Evolutionary conservation across 169 alveolate species (phyloP).

Genomic region (Theileria equi): DNA sequence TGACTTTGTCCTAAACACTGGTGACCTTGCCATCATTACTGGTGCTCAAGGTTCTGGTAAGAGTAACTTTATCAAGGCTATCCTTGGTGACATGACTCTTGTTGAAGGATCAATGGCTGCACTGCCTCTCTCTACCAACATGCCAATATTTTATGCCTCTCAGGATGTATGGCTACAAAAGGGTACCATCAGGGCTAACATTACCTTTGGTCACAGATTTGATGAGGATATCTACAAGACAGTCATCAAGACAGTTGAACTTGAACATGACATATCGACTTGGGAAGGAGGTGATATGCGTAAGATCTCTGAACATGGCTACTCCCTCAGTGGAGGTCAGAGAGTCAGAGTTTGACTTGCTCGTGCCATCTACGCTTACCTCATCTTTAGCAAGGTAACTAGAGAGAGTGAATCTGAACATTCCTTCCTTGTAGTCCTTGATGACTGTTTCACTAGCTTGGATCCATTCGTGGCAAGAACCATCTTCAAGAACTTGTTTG

Average conservation of each 20-base stretch:
- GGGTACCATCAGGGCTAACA: slow-evolving; percentile 49
- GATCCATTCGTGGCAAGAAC: slow-evolving; percentile 65
- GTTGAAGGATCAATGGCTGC: slow-evolving; percentile 63
- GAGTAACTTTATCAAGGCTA: slow-evolving; percentile 50
- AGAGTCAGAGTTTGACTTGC: slow-evolving; percentile 90
- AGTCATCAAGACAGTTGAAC: slow-evolving; percentile 36
- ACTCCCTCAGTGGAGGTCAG: slow-evolving; percentile 89
- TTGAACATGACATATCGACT: slow-evolving; percentile 30
- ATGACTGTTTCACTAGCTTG: slow-evolving; percentile 64
- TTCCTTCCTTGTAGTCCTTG: slow-evolving; percentile 64
- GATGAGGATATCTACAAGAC: slow-evolving; percentile 30
- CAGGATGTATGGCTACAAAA: slow-evolving; percentile 57
- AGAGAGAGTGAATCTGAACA: slow-evolving; percentile 11
- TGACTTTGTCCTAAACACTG: slow-evolving; percentile 34
- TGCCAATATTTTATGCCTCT: slow-evolving; percentile 62
- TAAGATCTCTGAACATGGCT: slow-evolving; percentile 45
- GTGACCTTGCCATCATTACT: slow-evolving; percentile 41
- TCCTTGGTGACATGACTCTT: slow-evolving; percentile 62
- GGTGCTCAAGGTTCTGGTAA: slow-evolving; percentile 64
- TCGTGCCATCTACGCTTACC: slow-evolving; percentile 84
- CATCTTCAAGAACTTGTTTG: slow-evolving; percentile 67
- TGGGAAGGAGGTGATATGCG: slow-evolving; percentile 61
- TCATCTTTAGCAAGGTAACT: slow-evolving; percentile 54
- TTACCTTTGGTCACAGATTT: slow-evolving; percentile 31
- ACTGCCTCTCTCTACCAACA: slow-evolving; percentile 37